phyloP scores from a whole-genome alignment of 2,329 filamentous ascomycete species.

The Ramichloridium luteum region DNA sequence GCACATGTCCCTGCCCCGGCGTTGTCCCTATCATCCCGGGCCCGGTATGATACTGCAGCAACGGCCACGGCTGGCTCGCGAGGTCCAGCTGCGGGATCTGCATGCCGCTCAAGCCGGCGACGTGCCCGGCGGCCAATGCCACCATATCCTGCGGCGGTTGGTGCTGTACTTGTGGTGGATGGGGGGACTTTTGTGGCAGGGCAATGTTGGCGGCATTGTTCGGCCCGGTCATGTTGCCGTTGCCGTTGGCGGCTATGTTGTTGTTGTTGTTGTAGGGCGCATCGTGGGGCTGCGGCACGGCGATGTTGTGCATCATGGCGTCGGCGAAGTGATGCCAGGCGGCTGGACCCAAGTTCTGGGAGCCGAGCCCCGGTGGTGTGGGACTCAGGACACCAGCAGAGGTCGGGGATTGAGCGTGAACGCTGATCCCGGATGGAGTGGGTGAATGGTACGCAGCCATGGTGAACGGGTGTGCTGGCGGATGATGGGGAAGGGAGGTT shows the following conservation, averaged over 20 bases:
- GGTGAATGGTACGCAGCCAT: constrained; percentile 13
- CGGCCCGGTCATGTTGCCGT: constrained; percentile 3
- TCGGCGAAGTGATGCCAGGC: constrained; percentile 24
- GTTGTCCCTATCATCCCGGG: no score
- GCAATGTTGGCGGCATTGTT: constrained; percentile 3
- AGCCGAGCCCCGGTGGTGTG: no score
- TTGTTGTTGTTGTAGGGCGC: constrained; percentile 7
- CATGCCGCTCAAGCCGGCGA: constrained; percentile 12
- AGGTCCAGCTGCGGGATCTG: constrained; percentile 12
- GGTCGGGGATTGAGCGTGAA: constrained; percentile 7
- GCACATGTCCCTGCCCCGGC: no score
- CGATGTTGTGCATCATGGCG: constrained; percentile 16
- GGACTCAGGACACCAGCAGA: constrained; percentile 9
- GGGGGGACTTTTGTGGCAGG: constrained; percentile 1
- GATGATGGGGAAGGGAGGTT: constrained; percentile 9
- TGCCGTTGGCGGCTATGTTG: constrained; percentile 7
- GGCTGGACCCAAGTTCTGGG: constrained; percentile 14
- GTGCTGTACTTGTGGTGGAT: constrained; percentile 1
- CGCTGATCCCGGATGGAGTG: constrained; percentile 5
- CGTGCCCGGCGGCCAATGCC: constrained; percentile 4
- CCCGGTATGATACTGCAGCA: constrained; percentile 13
- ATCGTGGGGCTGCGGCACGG: constrained; percentile 7
- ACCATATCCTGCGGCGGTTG: background rate
- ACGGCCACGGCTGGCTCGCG: constrained; percentile 15
- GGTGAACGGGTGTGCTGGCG: constrained; percentile 9